Percentiles rank a stretch among this genome's conserved stretches.
phyloP scores from a whole-genome alignment of 495 filamentous ascomycete genomes.

The Penicillium waksmanii region DNA sequence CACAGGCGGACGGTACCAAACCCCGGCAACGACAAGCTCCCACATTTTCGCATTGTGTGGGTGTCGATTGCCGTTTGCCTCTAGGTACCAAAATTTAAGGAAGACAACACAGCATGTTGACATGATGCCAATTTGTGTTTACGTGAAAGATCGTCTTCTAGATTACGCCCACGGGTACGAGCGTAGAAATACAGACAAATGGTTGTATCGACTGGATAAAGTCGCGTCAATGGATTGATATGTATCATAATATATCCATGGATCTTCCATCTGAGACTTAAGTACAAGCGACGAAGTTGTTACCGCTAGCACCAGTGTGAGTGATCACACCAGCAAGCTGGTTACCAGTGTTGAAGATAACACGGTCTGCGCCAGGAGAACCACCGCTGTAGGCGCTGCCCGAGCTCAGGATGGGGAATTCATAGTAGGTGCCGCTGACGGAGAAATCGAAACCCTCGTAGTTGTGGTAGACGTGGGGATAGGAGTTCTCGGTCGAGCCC shows the following conservation, averaged over 20 bases:
- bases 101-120: slow-evolving; percentile 27
- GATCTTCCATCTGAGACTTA: no score
- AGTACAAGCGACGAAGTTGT: slow-evolving; percentile 65
- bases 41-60: slow-evolving; percentile 27
- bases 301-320: slow-evolving; percentile 68
- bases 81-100: slow-evolving; percentile 35
- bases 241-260: no score
- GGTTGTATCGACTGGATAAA: no score
- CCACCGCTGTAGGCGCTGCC: slow-evolving; percentile 62
- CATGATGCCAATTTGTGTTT: slow-evolving; percentile 24
- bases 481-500: slow-evolving; percentile 55
- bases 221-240: no score
- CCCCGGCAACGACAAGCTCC: slow-evolving; percentile 38
- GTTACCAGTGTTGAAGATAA: slow-evolving; percentile 62
- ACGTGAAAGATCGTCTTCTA: slow-evolving; percentile 31
- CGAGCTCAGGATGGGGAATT: slow-evolving; percentile 68
- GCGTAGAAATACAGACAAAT: no score
- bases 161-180: slow-evolving; percentile 18
- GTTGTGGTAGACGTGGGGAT: slow-evolving; percentile 76
- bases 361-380: slow-evolving; percentile 70
- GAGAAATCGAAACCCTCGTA: slow-evolving; percentile 73
- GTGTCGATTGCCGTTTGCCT: slow-evolving; percentile 41
- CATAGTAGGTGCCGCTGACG: slow-evolving; percentile 66
- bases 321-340: slow-evolving; percentile 64
- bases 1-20: slow-evolving; percentile 26